These are phyloP conservation scores for Mariannaea sp. DNA, from an alignment of 2,329 filamentous ascomycete species.

Conservation along the genomic window DNA sequence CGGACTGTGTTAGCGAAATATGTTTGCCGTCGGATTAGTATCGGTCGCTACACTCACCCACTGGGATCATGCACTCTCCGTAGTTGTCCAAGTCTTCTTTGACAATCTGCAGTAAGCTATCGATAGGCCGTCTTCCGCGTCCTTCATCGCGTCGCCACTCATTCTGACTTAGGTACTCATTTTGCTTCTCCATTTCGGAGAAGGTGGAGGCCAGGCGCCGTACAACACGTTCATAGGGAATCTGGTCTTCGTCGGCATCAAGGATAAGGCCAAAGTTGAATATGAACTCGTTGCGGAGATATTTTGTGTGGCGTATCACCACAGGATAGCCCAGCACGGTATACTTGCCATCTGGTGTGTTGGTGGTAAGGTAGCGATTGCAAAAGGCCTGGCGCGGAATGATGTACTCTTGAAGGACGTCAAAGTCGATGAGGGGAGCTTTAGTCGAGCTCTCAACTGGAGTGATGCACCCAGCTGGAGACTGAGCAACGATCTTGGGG, in stretches of 20 bases:
- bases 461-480: slow-evolving; percentile 66
- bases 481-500: slow-evolving; percentile 66
- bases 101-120: slow-evolving; percentile 80
- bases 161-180: slow-evolving; percentile 75
- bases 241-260: slow-evolving; percentile 68
- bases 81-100: slow-evolving; percentile 94
- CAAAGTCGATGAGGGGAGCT: slow-evolving; percentile 78
- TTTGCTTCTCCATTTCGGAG: slow-evolving; percentile 89
- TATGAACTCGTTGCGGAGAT: slow-evolving; percentile 94
- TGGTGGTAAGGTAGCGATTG: slow-evolving; percentile 84
- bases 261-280: slow-evolving; percentile 96
- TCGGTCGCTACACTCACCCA: slow-evolving; percentile 62
- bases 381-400: slow-evolving; percentile 95
- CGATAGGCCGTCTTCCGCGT: slow-evolving; percentile 68
- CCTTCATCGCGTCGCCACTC: slow-evolving; percentile 48
- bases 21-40: neutral
- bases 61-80: slow-evolving; percentile 97
- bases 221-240: slow-evolving; percentile 83
- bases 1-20: slow-evolving; percentile 9
- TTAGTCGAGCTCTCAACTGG: slow-evolving; percentile 43
- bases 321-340: slow-evolving; percentile 87
- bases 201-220: slow-evolving; percentile 84
- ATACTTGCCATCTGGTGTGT: slow-evolving; percentile 70
- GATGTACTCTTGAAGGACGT: slow-evolving; percentile 86
- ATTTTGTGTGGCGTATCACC: slow-evolving; percentile 80